Evolutionary conservation across 1,139 yeast genomes (phyloP).

Genomic region (Candida labiduridarum): DNA sequence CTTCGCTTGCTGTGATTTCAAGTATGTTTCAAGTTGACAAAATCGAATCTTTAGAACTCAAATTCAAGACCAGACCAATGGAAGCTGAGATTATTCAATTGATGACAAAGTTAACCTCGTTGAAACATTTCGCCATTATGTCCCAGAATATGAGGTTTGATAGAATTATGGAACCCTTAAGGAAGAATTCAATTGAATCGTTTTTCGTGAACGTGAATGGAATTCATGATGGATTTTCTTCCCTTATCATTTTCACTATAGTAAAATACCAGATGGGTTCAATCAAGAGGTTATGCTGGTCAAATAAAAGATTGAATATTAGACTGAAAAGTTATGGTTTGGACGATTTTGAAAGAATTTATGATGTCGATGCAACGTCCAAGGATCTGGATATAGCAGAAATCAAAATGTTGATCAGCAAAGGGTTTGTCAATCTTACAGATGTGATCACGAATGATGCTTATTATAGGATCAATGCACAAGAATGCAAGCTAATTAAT

Average conservation of each 20-base stretch:
- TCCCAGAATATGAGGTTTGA: conserved; percentile 11
- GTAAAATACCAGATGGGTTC: conserved; percentile 8
- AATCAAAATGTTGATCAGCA: conserved; percentile 5
- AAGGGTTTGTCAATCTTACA: conserved; percentile 4
- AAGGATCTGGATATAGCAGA: conserved; percentile 11
- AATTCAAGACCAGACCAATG: conserved; percentile 6
- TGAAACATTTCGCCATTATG: conserved; percentile 9
- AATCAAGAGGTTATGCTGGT: conserved; percentile 9
- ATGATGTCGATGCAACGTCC: neutral
- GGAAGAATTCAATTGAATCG: conserved; percentile 1
- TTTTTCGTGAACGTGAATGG: conserved; percentile 12
- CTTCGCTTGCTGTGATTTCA: neutral
- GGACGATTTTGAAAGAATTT: conserved; percentile 10
- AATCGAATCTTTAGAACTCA: conserved; percentile 6
- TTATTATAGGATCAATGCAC: conserved; percentile 3
- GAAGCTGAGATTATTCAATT: conserved; percentile 2
- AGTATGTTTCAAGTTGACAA: neutral
- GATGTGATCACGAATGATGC: conserved; percentile 10
- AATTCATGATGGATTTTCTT: conserved; percentile 9
- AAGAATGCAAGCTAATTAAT: neutral
- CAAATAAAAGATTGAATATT: conserved; percentile 7
- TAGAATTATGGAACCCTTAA: neutral
- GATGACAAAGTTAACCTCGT: neutral
- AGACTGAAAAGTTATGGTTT: conserved; percentile 9
- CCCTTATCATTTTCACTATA: conserved; percentile 7